Evolutionary conservation across 1,139 yeast genomes (phyloP).

Genomic region (Saccharomyces hybrid): DNA sequence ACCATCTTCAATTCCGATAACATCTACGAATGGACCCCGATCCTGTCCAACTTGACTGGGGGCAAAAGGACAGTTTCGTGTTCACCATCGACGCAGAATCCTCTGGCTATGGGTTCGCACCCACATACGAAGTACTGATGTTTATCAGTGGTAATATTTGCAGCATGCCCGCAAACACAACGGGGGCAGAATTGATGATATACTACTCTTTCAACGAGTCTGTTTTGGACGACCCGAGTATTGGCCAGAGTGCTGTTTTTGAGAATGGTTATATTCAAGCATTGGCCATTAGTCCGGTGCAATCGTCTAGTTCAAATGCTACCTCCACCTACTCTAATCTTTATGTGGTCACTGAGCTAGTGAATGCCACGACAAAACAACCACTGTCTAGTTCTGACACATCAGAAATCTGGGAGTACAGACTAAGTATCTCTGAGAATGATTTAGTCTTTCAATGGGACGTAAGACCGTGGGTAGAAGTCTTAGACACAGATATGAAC

Average conservation of each 20-base stretch:
- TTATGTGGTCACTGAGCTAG: constrained; percentile 37
- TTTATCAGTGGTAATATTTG: constrained; percentile 58
- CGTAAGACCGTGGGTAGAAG: constrained; percentile 46
- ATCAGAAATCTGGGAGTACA: constrained; percentile 44
- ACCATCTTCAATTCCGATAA: constrained; percentile 17
- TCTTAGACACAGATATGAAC: constrained; percentile 67
- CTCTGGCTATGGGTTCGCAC: constrained; percentile 16
- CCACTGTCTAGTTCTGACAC: constrained; percentile 24
- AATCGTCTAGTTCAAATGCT: constrained; percentile 20
- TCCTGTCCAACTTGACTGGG: constrained; percentile 17
- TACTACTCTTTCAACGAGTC: constrained; percentile 45
- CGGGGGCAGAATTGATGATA: constrained; percentile 40
- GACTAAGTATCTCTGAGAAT: constrained; percentile 61
- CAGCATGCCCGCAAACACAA: constrained; percentile 37
- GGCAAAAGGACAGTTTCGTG: constrained; percentile 22
- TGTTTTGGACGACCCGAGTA: constrained; percentile 31
- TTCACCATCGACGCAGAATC: constrained; percentile 19
- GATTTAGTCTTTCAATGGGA: constrained; percentile 69
- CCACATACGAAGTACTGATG: constrained; percentile 44
- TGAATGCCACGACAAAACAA: constrained; percentile 25
- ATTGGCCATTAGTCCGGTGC: constrained; percentile 38
- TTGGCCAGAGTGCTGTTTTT: constrained; percentile 29
- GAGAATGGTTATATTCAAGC: constrained; percentile 51
- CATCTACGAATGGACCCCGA: constrained; percentile 28
- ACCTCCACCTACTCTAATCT: constrained; percentile 29